These are phyloP conservation scores for Pinus tabuliformis DNA, from an alignment of 75 land plant genomes.

Conservation along the genomic window DNA sequence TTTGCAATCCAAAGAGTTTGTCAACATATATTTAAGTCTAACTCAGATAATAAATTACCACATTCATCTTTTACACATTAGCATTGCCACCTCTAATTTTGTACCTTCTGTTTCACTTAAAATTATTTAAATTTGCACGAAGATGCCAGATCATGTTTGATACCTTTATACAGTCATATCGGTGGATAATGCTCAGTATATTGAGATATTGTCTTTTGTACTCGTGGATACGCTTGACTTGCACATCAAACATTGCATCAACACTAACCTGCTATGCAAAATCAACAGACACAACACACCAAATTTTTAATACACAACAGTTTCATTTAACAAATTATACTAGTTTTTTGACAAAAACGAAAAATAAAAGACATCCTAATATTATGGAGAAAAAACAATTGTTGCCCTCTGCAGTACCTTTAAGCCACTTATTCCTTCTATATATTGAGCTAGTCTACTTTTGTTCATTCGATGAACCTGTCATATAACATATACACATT, in stretches of 20 bases:
- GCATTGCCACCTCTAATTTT: too few relatives aligned
- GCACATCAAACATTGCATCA: slow-evolving; percentile 87
- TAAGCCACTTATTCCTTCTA: slow-evolving; percentile 56
- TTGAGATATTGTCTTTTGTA: slow-evolving; percentile 80
- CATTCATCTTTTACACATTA: too few relatives aligned
- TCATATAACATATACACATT: not conserved
- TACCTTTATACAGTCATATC: slow-evolving; percentile 82
- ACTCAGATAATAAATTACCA: too few relatives aligned
- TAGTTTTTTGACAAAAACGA: not conserved
- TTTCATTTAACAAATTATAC: not conserved
- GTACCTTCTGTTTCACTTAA: too few relatives aligned
- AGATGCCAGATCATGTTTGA: not conserved
- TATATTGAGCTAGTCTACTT: slow-evolving; percentile 67
- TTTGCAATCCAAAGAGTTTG: not conserved
- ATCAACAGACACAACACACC: not conserved
- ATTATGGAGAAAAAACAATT: not conserved
- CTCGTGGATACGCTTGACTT: slow-evolving; percentile 79
- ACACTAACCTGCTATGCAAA: slow-evolving; percentile 55
- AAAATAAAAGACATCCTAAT: not conserved
- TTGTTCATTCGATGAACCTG: slow-evolving; percentile 62
- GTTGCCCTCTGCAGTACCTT: slow-evolving; percentile 29
- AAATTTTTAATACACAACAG: slow-evolving; percentile 39
- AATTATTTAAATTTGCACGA: not conserved
- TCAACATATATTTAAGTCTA: not conserved
- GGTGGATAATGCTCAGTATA: slow-evolving; percentile 68